Evolutionary conservation across 2,329 filamentous ascomycete genomes (phyloP).

Genomic region (Cordyceps cicadae): DNA sequence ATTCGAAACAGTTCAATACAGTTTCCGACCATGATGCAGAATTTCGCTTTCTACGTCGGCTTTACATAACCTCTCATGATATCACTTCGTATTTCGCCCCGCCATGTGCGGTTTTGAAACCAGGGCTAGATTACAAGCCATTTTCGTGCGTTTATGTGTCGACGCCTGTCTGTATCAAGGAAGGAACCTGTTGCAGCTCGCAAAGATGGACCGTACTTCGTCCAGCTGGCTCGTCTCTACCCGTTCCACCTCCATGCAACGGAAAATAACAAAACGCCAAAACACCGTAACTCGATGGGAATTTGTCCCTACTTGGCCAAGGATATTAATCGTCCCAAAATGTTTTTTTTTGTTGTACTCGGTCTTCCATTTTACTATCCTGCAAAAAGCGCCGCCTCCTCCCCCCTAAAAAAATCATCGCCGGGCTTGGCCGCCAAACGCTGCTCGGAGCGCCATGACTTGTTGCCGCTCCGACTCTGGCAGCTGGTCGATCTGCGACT

Average conservation of each 20-base stretch:
- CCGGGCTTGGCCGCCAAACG: constrained; percentile 40
- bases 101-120: too few species aligned
- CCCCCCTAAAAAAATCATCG: constrained; percentile 8
- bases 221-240: background rate
- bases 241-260: background rate
- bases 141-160: too few species aligned
- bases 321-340: background rate
- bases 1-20: background rate
- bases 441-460: constrained; percentile 67
- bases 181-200: too few species aligned
- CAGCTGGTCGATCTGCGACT: constrained; percentile 70
- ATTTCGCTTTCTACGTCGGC: background rate
- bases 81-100: too few species aligned
- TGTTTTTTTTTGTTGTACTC: background rate
- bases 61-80: background rate
- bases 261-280: background rate
- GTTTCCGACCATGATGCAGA: background rate
- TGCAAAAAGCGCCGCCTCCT: background rate
- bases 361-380: too few species aligned
- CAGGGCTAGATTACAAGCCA: too few species aligned
- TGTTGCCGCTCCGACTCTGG: constrained; percentile 68
- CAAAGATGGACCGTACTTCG: too few species aligned
- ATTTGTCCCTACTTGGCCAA: background rate
- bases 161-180: too few species aligned
- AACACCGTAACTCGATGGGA: background rate